These are phyloP conservation scores for Trichoderma endophyticum DNA, from an alignment of 2,329 filamentous ascomycete species.

Conservation along the genomic window DNA sequence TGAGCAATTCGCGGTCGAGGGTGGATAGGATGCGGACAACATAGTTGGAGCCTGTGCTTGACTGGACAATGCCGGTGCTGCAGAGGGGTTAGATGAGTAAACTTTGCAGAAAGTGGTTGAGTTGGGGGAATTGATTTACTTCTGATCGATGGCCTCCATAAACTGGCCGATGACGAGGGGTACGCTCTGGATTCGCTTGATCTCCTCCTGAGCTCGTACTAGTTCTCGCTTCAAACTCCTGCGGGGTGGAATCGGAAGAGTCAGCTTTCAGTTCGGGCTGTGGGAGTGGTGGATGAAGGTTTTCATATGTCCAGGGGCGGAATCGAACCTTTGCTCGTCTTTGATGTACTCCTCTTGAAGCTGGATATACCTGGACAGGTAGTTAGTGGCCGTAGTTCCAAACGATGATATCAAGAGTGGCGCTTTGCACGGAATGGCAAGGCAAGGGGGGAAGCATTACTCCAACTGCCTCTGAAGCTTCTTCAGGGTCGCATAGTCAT, in stretches of 20 bases:
- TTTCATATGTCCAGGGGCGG: not conserved
- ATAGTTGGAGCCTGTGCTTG: conserved; percentile 97
- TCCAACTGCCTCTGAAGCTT: conserved; percentile 95
- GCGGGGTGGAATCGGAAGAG: conserved; percentile 24
- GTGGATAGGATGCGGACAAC: conserved; percentile 97
- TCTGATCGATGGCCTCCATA: conserved; percentile 99
- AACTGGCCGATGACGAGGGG: conserved; percentile 98
- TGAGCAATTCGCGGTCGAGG: conserved; percentile 95
- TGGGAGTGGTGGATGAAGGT: not conserved
- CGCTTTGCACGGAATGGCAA: not conserved
- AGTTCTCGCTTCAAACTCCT: conserved; percentile 96
- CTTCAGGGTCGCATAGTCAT: conserved; percentile 95
- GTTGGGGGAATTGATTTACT: conserved; percentile 51
- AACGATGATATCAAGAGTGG: not conserved
- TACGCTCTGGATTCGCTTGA: conserved; percentile 98
- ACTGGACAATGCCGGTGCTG: conserved; percentile 97
- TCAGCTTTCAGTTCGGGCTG: not conserved
- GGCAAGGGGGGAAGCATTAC: conserved; percentile 43
- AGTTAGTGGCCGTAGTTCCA: conserved; percentile 26
- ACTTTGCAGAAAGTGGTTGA: not conserved
- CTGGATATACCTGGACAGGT: conserved; percentile 71
- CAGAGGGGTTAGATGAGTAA: not conserved
- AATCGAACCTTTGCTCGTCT: conserved; percentile 83
- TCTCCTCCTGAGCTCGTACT: conserved; percentile 96
- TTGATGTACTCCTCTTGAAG: conserved; percentile 99